phyloP scores from a whole-genome alignment of 768 basidiomycete genomes.

The Kwoniella dejecticola region DNA sequence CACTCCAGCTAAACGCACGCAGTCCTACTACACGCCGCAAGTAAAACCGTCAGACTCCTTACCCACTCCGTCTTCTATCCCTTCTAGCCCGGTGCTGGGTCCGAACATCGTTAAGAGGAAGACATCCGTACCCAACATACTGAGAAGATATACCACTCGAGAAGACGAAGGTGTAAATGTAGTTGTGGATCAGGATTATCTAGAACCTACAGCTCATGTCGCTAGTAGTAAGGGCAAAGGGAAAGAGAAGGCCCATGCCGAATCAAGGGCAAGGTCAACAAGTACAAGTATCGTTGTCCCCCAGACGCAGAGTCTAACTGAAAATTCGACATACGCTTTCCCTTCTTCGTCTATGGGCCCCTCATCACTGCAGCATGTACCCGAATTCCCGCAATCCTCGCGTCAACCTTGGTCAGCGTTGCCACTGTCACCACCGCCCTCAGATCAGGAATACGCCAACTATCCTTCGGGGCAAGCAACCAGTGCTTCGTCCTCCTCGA shows the following conservation, averaged over 20 bases:
- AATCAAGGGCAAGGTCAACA: slow-evolving; percentile 43
- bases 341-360: not conserved
- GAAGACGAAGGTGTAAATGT: slow-evolving; percentile 10
- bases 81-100: not conserved
- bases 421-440: slow-evolving; percentile 4
- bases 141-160: slow-evolving; percentile 10
- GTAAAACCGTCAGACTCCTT: slow-evolving; percentile 10
- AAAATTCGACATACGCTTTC: slow-evolving; percentile 19
- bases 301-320: slow-evolving; percentile 4
- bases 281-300: slow-evolving; percentile 44
- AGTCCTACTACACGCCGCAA: slow-evolving; percentile 25
- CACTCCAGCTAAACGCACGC: slow-evolving; percentile 15
- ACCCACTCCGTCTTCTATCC: slow-evolving; percentile 1
- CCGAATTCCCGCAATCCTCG: not conserved
- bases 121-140: slow-evolving; percentile 36
- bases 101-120: slow-evolving; percentile 25
- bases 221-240: slow-evolving; percentile 1
- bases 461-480: not conserved
- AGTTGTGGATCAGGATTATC: slow-evolving; percentile 10
- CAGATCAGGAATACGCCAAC: not conserved
- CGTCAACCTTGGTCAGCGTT: not conserved
- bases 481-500: not conserved
- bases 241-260: slow-evolving; percentile 18
- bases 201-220: not conserved
- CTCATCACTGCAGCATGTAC: slow-evolving; percentile 1